Conservation (phyloP, 306 rosid species). For the Cercis canadensis region DNA sequence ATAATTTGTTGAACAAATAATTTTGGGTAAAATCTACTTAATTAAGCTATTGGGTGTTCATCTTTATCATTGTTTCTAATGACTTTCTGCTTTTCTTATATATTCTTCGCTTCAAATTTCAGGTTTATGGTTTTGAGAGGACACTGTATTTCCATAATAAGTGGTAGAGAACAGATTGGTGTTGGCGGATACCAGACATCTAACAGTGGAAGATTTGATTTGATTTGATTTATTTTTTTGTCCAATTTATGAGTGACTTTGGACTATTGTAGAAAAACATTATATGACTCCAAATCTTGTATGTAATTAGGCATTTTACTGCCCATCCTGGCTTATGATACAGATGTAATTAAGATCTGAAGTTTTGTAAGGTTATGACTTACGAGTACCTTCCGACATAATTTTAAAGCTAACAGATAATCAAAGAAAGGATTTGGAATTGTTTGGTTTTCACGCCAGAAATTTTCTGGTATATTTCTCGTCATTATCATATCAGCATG, state of each 20-base stretch:
- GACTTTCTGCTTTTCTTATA: too few species aligned
- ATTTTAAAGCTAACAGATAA: too few species aligned
- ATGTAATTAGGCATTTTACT: not conserved
- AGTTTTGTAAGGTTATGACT: not conserved
- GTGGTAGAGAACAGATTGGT: not conserved
- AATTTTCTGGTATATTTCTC: too few species aligned
- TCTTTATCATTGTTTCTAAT: not conserved
- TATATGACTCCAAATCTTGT: not conserved
- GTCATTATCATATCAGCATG: too few species aligned
- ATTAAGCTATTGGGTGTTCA: not conserved
- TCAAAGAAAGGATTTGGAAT: not conserved
- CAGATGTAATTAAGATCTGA: not conserved
- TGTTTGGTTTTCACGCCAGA: not conserved
- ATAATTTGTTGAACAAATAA: conserved; percentile 46
- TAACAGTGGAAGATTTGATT: too few species aligned
- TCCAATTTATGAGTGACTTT: not conserved
- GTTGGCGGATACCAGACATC: not conserved
- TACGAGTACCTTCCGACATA: not conserved
- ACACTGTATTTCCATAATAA: not conserved
- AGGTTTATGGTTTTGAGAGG: not conserved
- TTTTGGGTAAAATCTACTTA: not conserved
- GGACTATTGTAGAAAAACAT: not conserved
- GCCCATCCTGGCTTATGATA: not conserved
- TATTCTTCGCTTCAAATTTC: not conserved
- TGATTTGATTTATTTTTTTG: not conserved